A percentile compares a stretch with the other conserved stretches of the same genome.
These are phyloP conservation scores for Cercophora scortea DNA, from an alignment of 495 filamentous ascomycete species.

Conservation along the genomic window DNA sequence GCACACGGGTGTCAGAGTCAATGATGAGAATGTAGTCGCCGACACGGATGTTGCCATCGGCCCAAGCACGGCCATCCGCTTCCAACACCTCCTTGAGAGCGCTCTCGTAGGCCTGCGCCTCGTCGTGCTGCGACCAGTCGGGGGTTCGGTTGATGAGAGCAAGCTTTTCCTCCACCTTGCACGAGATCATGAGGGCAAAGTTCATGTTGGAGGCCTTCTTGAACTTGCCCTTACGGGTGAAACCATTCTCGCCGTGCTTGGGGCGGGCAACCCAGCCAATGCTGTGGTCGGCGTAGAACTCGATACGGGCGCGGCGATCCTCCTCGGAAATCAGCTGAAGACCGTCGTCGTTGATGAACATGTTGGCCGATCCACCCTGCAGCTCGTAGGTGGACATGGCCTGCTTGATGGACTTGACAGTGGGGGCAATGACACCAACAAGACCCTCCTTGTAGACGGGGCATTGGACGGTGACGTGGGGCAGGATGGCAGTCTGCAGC, in stretches of 20 bases:
- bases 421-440: constrained; percentile 55
- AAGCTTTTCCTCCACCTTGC: constrained; percentile 66
- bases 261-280: constrained; percentile 77
- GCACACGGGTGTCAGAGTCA: constrained; percentile 74
- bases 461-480: constrained; percentile 64
- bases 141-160: constrained; percentile 43
- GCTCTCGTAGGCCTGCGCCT: constrained; percentile 60
- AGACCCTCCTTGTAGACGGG: constrained; percentile 71
- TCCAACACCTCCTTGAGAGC: constrained; percentile 62
- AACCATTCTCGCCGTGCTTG: constrained; percentile 53
- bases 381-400: constrained; percentile 74
- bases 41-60: constrained; percentile 70
- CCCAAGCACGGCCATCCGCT: constrained; percentile 65
- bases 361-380: constrained; percentile 71
- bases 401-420: constrained; percentile 61
- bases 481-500: constrained; percentile 42
- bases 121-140: constrained; percentile 62
- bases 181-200: constrained; percentile 66
- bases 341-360: constrained; percentile 77
- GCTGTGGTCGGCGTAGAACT: constrained; percentile 62
- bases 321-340: constrained; percentile 62
- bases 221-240: constrained; percentile 55
- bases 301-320: constrained; percentile 56
- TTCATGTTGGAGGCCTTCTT: constrained; percentile 87
- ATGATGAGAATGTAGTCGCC: constrained; percentile 73